A percentile compares a stretch with the other conserved stretches of the same genome.
These are phyloP conservation scores for Amaranthus palmeri DNA, from an alignment of 148 eudicot species.

Conservation along the genomic window DNA sequence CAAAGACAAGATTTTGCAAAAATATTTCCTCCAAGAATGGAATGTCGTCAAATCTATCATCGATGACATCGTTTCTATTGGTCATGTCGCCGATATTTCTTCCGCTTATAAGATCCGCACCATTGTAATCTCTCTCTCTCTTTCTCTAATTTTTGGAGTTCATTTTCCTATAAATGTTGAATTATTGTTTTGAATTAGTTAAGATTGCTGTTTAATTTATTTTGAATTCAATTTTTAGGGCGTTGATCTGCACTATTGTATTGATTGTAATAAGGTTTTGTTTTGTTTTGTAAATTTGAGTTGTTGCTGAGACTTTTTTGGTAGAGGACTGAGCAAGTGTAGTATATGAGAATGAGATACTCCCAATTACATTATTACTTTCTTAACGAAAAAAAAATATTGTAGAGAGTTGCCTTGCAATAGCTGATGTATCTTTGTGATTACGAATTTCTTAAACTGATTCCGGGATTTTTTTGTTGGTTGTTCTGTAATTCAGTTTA, in stretches of 20 bases:
- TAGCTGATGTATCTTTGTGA: neutral
- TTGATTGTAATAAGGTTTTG: neutral
- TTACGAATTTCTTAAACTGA: neutral
- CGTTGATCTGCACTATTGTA: neutral
- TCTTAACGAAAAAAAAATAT: neutral
- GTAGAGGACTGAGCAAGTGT: too few relatives aligned
- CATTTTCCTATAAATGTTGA: neutral
- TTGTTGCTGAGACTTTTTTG: neutral
- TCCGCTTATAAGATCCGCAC: constrained; percentile 71
- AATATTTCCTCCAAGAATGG: constrained; percentile 84
- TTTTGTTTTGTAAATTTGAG: neutral
- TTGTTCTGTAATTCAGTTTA: neutral
- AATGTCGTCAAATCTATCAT: constrained; percentile 63
- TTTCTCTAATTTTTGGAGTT: neutral
- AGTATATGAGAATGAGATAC: neutral
- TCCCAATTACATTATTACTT: neutral
- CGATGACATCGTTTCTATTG: constrained; percentile 59
- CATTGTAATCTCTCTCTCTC: constrained; percentile 43
- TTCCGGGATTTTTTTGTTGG: neutral
- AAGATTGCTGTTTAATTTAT: neutral
- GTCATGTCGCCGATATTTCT: constrained; percentile 56
- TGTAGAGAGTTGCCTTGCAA: neutral
- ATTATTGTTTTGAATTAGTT: neutral
- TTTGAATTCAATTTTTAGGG: neutral
- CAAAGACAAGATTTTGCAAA: constrained; percentile 55